Percentiles rank a stretch among this genome's conserved stretches.
Conservation (phyloP, 805 yeast genomes). For the Debaryomyces tyrocola region DNA sequence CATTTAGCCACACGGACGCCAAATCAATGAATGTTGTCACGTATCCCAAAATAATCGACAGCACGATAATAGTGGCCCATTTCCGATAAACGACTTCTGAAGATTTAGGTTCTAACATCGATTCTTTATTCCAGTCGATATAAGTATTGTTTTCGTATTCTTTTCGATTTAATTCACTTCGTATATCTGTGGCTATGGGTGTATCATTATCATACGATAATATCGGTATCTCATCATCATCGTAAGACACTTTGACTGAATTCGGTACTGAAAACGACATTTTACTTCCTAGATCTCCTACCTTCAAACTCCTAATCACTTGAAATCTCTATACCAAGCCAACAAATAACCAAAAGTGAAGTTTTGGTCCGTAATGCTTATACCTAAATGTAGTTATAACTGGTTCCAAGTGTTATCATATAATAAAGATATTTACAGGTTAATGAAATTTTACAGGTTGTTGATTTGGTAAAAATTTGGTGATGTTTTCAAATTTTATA, state of each 20-base stretch:
- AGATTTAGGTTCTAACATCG: slow-evolving; percentile 18
- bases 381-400: too few relatives aligned
- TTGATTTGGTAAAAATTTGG: not conserved
- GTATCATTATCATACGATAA: slow-evolving; percentile 3
- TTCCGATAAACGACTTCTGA: slow-evolving; percentile 22
- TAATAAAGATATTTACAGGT: not conserved
- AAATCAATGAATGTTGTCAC: slow-evolving; percentile 51
- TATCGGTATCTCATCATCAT: slow-evolving; percentile 10
- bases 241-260: not conserved
- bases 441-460: not conserved
- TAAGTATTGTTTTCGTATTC: slow-evolving; percentile 40
- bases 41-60: slow-evolving; percentile 50
- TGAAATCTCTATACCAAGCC: too few relatives aligned
- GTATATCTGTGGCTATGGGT: not conserved
- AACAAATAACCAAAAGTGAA: too few relatives aligned
- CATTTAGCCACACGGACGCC: slow-evolving; percentile 50
- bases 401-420: too few relatives aligned
- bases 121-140: slow-evolving; percentile 56
- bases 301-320: too few relatives aligned
- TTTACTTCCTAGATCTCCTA: not conserved
- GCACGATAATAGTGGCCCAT: slow-evolving; percentile 49
- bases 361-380: too few relatives aligned
- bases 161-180: slow-evolving; percentile 1
- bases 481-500: not conserved
- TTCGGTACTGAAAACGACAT: not conserved